phyloP scores from a whole-genome alignment of 495 filamentous ascomycete species.

The Lasiosphaeris hirsuta region DNA sequence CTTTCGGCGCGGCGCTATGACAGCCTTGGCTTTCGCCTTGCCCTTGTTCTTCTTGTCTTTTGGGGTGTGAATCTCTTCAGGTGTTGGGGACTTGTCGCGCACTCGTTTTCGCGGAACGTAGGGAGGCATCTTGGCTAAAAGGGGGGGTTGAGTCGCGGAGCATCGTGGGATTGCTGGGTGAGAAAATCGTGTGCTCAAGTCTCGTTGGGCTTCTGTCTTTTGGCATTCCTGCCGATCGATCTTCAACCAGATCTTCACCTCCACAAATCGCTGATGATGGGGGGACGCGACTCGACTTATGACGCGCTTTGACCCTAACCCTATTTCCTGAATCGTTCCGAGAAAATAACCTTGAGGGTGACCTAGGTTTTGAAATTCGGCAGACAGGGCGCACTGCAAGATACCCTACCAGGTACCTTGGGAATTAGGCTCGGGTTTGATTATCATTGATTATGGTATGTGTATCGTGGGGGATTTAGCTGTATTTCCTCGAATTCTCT shows the following conservation, averaged over 20 bases:
- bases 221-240: too few relatives aligned
- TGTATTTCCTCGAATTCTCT: too few relatives aligned
- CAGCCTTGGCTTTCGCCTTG: conserved; percentile 14
- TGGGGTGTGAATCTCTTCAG: conserved; percentile 6
- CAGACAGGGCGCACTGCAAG: neutral
- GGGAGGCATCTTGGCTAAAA: conserved; percentile 39
- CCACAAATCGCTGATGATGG: too few relatives aligned
- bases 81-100: conserved; percentile 30
- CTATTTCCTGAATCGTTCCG: neutral
- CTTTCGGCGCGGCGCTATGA: conserved; percentile 43
- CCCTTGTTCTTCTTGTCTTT: conserved; percentile 9
- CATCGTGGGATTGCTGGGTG: conserved; percentile 3
- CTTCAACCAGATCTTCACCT: neutral
- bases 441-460: too few relatives aligned
- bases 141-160: neutral
- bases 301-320: conserved; percentile 10
- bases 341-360: neutral
- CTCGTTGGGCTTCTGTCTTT: neutral
- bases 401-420: too few relatives aligned
- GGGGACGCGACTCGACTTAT: neutral
- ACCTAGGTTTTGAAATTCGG: neutral
- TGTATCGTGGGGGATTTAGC: too few relatives aligned
- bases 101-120: conserved; percentile 46
- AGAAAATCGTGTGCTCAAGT: neutral
- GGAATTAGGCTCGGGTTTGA: too few relatives aligned